Base-by-base conservation (phyloP, 495 filamentous ascomycete genomes). In the Penicillium roqueforti region DNA sequence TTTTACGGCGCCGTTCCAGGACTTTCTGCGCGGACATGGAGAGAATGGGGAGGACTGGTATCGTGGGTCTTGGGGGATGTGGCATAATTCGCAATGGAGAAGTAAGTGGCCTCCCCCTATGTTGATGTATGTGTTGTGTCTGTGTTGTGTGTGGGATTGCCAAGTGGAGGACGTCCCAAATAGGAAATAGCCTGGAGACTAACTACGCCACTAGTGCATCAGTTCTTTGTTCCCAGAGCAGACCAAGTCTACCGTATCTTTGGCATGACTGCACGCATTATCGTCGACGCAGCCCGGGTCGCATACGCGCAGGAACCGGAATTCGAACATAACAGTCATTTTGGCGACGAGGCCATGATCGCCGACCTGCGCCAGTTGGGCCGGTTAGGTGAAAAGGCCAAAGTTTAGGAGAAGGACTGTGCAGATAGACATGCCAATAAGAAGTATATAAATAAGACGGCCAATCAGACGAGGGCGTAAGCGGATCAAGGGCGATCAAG, bases 251-350 rank as follows among this genome's bases (percentile, higher is more conserved):
- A 91, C 66, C 81, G 87, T 19, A 89, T 97, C 6, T 96, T 88
- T 76, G 91, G 91, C 18, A 92, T 96, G 88, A 97, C 92, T 42
- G 91, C 89, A 7, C 74, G 89, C 36, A 92, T 96, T 26, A 60
- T 96, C 36, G 87, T 96, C 3, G 92, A 97, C 68, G 85, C 86
- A 3, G 91, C 92, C 9, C 78, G 88, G 39, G 74, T 96, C 11
- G 92, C 92, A 37, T 97, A 92, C 68, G 84, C 68, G 3, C 74
- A 83, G 69, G 82, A 88, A 59, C 91, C 92, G 32, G 87, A 91
- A 68, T 95, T 95, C 73, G 87, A 86, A 66, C 85, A 91, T 61
- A 90, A 91, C 62, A 69, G 68, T n/a, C 78, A 88, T 62, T 83
- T 86, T 61, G 91, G 91, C 0, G 91, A 95, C 64, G 90, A 95